Conservation (phyloP, 78 protist genomes). For the Dictyostelium intermedium region DNA sequence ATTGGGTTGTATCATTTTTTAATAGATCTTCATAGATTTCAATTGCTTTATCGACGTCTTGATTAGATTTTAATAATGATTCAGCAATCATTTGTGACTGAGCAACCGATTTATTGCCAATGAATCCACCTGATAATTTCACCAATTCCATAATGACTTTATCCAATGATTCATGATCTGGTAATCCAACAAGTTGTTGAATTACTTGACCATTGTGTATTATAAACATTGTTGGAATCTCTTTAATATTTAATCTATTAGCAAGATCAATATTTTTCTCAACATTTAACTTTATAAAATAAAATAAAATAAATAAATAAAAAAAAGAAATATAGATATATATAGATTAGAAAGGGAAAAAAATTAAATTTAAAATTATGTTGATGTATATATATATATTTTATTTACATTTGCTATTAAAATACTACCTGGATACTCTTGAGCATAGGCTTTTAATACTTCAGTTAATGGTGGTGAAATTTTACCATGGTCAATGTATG, state of each 20-base stretch:
- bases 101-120: background rate
- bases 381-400: background rate
- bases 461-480: background rate
- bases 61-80: background rate
- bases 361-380: no score
- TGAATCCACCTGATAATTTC: conserved; percentile 2
- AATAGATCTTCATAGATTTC: background rate
- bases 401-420: background rate
- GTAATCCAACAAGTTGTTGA: background rate
- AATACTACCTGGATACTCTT: background rate
- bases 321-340: no score
- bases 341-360: no score
- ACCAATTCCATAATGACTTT: background rate
- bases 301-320: background rate
- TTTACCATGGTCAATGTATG: background rate
- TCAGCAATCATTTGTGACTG: background rate
- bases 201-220: background rate
- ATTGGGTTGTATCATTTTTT: conserved; percentile 5
- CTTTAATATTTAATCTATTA: background rate
- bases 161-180: background rate
- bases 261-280: background rate
- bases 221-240: background rate
- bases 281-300: background rate
- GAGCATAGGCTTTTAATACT: background rate
- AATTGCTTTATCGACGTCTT: background rate